Evolutionary conservation across 1,284 basidiomycete genomes (phyloP), one percentile per base, ranked within the genome.

Genomic region (Ustilago trichophora): DNA sequence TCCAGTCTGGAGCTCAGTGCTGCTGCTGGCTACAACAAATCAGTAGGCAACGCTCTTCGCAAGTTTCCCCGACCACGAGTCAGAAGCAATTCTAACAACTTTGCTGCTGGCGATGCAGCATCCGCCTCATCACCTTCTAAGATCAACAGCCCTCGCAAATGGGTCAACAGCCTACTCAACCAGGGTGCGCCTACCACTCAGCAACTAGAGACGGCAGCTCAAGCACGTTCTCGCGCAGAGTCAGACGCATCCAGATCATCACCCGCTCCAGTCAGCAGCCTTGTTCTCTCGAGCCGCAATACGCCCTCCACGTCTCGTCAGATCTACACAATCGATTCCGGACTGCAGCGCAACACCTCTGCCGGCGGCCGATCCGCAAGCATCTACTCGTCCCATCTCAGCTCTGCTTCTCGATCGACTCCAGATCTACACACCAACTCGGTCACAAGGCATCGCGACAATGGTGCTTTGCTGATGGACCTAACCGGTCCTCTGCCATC

Each of bases 381-480:
- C 50, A 62, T 55, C 56, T 56, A 58, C 21, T 60, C 62, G n/a
- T 57, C 62, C n/a, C 57, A 62, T 33, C 51, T 69, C 52, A 66
- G 67, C 40, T 47, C 52, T 11, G 57, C 54, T n/a, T 59, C 66
- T 22, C 60, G 60, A 18, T 70, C 62, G 7, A 56, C 56, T 4
- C 67, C 67, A 19, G 57, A 65, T 31, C 51, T 70, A 11, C 62
- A 54, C 35, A 16, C 15, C 25, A 55, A 27, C 37, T 62, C 62
- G 10, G 36, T 69, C 44, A 59, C 60, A 6, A 38, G 66, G 9
- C 56, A 62, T 51, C 57, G 37, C 15, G 52, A 64, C 32, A 71
- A 66, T 34, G 57, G 67, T 25, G 57, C 63, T 11, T 24, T 59
- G 13, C 35, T 47, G 18, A 52, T 59, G 55, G 60, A 65, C 38